phyloP scores from a whole-genome alignment of 2,329 filamentous ascomycete species.

The Thelonectria discophora region DNA sequence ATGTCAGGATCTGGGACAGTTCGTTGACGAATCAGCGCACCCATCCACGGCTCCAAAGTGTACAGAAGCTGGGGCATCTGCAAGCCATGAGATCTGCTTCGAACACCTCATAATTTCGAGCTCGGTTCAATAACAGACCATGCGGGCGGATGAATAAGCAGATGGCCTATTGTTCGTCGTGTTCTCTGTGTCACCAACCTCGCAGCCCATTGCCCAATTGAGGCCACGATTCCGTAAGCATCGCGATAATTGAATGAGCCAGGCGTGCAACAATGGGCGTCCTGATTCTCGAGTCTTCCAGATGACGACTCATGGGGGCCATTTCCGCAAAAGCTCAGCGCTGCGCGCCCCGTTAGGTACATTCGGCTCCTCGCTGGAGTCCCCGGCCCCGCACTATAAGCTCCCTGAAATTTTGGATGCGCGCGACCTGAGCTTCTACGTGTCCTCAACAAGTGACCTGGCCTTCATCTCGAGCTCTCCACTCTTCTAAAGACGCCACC shows the following conservation, averaged over 20 bases:
- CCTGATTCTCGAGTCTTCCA: slow-evolving; percentile 37
- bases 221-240: slow-evolving; percentile 20
- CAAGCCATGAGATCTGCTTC: not conserved
- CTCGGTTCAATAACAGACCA: not conserved
- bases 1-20: not conserved
- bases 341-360: slow-evolving; percentile 22
- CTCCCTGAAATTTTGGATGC: slow-evolving; percentile 39
- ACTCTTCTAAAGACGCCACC: slow-evolving; percentile 41
- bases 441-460: slow-evolving; percentile 45
- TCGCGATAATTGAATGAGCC: slow-evolving; percentile 18
- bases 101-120: not conserved
- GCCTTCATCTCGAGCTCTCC: slow-evolving; percentile 34
- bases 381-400: slow-evolving; percentile 35
- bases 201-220: slow-evolving; percentile 19
- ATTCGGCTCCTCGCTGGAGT: slow-evolving; percentile 23
- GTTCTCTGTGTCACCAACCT: not conserved
- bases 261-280: slow-evolving; percentile 11
- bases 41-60: not conserved
- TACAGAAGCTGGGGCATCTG: not conserved
- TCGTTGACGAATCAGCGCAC: slow-evolving; percentile 6
- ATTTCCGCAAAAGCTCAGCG: slow-evolving; percentile 15
- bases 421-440: slow-evolving; percentile 44
- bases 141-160: not conserved
- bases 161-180: not conserved
- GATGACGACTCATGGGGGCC: slow-evolving; percentile 8